These are phyloP conservation scores for Leucosporidium yakuticum DNA, from an alignment of 768 basidiomycete genomes.

Conservation along the genomic window DNA sequence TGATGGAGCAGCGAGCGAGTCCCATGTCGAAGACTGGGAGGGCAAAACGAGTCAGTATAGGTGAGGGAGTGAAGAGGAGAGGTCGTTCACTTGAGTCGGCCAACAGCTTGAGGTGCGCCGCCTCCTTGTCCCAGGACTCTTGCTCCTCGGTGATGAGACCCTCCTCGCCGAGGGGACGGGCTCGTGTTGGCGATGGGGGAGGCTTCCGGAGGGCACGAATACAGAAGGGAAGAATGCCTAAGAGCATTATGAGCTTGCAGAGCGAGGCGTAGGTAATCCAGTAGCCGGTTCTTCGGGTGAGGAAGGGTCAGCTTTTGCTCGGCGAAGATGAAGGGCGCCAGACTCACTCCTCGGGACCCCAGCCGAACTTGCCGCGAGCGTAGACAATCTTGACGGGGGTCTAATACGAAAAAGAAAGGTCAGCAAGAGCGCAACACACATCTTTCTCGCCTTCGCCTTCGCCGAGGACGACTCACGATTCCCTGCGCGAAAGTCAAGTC, in stretches of 20 bases:
- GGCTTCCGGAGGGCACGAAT: slow-evolving; percentile 28
- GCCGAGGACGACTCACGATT: neutral
- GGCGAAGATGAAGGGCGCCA: slow-evolving; percentile 19
- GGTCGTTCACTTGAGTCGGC: slow-evolving; percentile 25
- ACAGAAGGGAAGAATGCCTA: slow-evolving; percentile 34
- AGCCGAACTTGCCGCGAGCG: slow-evolving; percentile 36
- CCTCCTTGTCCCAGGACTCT: slow-evolving; percentile 28
- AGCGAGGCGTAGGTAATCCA: no score
- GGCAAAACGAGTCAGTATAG: neutral
- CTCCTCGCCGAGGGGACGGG: neutral
- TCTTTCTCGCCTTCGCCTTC: slow-evolving; percentile 13
- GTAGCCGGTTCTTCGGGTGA: slow-evolving; percentile 27
- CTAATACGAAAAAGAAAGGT: accelerated
- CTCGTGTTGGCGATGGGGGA: neutral
- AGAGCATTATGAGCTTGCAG: slow-evolving; percentile 27
- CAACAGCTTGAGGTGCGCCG: slow-evolving; percentile 24
- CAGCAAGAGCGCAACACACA: neutral
- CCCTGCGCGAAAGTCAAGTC: no score
- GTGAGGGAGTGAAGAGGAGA: neutral
- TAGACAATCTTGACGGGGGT: slow-evolving; percentile 17
- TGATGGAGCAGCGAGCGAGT: slow-evolving; percentile 31
- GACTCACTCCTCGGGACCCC: slow-evolving; percentile 30
- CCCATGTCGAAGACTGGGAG: slow-evolving; percentile 36
- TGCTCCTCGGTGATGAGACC: neutral
- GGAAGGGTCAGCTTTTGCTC: no score